Evolutionary conservation across 805 yeast genomes (phyloP), one percentile per base, ranked within the genome.

Genomic region (Jamesozyma piceae): DNA sequence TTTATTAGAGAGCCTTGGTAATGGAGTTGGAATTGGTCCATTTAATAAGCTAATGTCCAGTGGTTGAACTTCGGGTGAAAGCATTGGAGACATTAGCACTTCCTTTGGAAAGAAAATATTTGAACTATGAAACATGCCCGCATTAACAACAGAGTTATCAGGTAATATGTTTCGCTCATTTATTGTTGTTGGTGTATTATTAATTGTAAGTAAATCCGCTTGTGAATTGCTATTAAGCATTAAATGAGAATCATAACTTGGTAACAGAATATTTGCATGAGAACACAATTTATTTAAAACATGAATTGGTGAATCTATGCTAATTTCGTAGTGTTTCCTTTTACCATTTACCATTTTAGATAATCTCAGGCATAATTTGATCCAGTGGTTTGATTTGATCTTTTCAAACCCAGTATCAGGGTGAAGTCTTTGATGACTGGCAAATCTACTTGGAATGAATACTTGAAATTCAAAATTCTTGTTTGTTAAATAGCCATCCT

Each of bases 301-400:
- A 54, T 84, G 94, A 46, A 92, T 79, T 3, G 98, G 98, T 2
- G 96, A 85, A 62, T 92, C 99, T 43, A 92, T 90, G 45, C 87
- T 80, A 36, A 92, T 84, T 65, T 92, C 99, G 58, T 83, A 92
- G 58, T 88, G 97, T 58, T 89, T 92, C 37, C 95, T 69, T 57
- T 85, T 85, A 11, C 68, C 73, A 37, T 74, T 71, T 35, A 82
- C 79, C n/a, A 71, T 57, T 50, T 74, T 76, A 4, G 95, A 84
- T 32, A 92, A 68, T 40, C 97, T 67, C 41, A 92, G 65, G 49
- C 95, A 82, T 14, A 92, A 74, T 64, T 92, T 92, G 54, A 92
- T 79, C 97, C 98, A 92, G 64, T 92, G 99, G 54, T 85, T 90
- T 5, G 92, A 74, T 64, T 87, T 89, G 48, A 92, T 87, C 52